Conservation (phyloP, 257 asterid species). For the Solanum appendiculatum region DNA sequence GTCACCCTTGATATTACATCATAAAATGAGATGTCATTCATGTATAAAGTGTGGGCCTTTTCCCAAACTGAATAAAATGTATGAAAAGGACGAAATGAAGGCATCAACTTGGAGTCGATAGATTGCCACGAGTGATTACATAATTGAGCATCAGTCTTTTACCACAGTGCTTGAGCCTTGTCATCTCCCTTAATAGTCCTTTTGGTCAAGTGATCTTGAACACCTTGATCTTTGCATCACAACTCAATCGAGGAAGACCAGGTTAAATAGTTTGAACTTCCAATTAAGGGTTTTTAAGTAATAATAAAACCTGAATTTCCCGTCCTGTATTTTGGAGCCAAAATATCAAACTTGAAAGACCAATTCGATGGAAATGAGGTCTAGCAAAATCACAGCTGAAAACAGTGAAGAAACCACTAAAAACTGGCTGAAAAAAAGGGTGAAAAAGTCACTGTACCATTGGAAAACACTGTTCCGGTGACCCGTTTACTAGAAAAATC, state of each 20-base stretch:
- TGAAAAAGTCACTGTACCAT: neutral
- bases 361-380: neutral
- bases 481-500: neutral
- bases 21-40: neutral
- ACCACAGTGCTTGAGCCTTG: neutral
- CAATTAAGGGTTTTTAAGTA: neutral
- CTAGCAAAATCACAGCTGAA: neutral
- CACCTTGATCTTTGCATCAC: neutral
- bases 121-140: neutral
- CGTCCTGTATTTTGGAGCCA: neutral
- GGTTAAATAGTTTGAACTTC: neutral
- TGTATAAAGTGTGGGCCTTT: neutral
- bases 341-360: neutral
- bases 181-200: neutral
- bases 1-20: neutral
- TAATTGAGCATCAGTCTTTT: neutral
- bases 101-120: neutral
- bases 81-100: neutral
- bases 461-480: neutral
- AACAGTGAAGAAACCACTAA: neutral
- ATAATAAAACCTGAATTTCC: neutral
- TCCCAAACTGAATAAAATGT: neutral
- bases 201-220: neutral
- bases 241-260: neutral
- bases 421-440: neutral